phyloP scores from a whole-genome alignment of 805 yeast genomes.

The Lipomyces yamanashiensis region DNA sequence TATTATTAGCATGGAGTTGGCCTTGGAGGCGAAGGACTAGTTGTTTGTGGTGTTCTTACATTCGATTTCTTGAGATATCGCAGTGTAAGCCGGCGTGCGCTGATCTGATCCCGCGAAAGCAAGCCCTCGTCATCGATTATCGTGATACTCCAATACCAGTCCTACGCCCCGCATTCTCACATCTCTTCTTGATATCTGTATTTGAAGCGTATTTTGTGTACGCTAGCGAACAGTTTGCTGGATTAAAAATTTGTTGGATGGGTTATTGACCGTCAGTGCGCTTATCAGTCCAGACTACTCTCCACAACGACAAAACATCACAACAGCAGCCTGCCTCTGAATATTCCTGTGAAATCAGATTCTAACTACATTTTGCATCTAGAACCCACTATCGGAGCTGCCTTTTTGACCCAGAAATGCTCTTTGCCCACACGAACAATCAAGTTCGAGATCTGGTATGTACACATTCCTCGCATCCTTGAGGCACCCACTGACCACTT shows the following conservation, averaged over 20 bases:
- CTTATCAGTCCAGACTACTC: too few species aligned
- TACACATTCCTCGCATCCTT: background rate
- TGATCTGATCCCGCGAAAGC: too few species aligned
- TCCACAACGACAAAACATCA: background rate
- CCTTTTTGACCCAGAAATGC: constrained; percentile 92
- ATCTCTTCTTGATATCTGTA: too few species aligned
- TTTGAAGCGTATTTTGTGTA: too few species aligned
- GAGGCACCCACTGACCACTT: background rate
- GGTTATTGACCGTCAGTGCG: too few species aligned
- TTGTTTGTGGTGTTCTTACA: background rate
- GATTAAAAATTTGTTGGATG: too few species aligned
- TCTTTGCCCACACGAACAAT: constrained; percentile 83
- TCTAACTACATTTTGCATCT: background rate
- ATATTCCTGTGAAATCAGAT: background rate
- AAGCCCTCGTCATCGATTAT: too few species aligned
- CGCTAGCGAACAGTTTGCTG: too few species aligned
- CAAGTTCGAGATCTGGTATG: constrained; percentile 84
- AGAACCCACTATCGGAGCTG: constrained; percentile 98
- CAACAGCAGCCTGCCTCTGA: background rate
- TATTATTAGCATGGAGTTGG: background rate
- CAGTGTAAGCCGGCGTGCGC: too few species aligned
- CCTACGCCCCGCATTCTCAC: too few species aligned
- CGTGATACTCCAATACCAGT: too few species aligned
- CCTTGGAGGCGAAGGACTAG: background rate
- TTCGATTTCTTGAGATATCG: too few species aligned